These are phyloP conservation scores for Arabidopsis arenosa DNA, from an alignment of 345 rosid species.

Conservation along the genomic window DNA sequence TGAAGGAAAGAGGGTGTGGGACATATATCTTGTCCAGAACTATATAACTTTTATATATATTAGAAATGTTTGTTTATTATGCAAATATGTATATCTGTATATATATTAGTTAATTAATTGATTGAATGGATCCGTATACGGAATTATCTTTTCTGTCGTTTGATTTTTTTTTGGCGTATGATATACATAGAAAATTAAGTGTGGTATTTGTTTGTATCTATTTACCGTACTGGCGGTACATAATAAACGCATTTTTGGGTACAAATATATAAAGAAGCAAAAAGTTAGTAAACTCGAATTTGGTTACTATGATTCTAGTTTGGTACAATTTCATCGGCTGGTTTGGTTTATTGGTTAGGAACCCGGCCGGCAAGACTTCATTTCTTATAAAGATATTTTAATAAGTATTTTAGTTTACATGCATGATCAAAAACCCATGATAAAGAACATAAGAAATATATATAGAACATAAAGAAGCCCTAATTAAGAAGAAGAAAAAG, in stretches of 20 bases:
- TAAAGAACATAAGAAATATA: slow-evolving; percentile 11
- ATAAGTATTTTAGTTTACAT: slow-evolving; percentile 36
- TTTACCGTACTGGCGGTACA: too few relatives aligned
- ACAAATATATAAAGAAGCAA: too few relatives aligned
- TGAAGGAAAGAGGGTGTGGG: neutral
- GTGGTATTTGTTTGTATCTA: too few relatives aligned
- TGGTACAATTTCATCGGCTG: neutral
- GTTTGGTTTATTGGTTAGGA: neutral
- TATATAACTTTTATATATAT: too few relatives aligned
- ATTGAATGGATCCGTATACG: neutral
- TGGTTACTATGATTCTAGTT: slow-evolving; percentile 1
- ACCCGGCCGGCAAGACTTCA: neutral
- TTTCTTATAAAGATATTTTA: neutral
- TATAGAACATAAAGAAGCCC: neutral
- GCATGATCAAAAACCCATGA: slow-evolving; percentile 3
- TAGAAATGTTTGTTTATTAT: neutral
- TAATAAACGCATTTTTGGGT: too few relatives aligned
- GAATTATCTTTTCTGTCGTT: neutral
- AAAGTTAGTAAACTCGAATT: neutral
- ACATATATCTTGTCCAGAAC: neutral
- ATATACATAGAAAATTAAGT: too few relatives aligned
- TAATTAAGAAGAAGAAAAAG: neutral
- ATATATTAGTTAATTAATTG: too few relatives aligned
- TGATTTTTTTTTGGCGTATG: neutral
- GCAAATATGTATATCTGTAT: too few relatives aligned